These are phyloP conservation scores for Lipomyces lipofer DNA, from an alignment of 805 yeast species.

Conservation along the genomic window DNA sequence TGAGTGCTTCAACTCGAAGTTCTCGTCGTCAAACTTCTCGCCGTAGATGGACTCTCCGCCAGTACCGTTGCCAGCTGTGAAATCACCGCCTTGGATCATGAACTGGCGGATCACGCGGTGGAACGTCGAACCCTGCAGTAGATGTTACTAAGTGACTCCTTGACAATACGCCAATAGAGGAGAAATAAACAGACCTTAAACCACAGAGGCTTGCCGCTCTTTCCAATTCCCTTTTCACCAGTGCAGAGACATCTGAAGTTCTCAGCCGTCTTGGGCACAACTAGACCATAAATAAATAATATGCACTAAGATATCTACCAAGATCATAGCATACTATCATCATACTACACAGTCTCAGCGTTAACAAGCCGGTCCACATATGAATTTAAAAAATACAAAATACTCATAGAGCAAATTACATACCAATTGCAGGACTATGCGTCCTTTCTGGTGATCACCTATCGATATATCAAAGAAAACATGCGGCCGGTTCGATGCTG, in stretches of 20 bases:
- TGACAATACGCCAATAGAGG: background rate
- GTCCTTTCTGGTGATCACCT: conserved; percentile 68
- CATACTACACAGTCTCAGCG: background rate
- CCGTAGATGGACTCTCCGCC: conserved; percentile 86
- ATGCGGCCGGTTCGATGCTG: conserved; percentile 45
- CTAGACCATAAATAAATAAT: conserved; percentile 86
- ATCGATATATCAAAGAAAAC: conserved; percentile 79
- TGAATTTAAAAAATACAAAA: background rate
- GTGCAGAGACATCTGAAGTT: conserved; percentile 87
- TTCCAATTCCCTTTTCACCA: conserved; percentile 75
- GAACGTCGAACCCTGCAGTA: conserved; percentile 71
- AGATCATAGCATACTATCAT: conserved; percentile 10
- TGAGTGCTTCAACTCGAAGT: conserved; percentile 47
- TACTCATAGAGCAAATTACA: conserved; percentile 1
- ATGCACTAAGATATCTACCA: conserved; percentile 56
- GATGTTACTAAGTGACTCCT: background rate
- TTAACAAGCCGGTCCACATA: background rate
- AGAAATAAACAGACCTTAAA: conserved; percentile 42
- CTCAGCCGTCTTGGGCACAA: conserved; percentile 84
- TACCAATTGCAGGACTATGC: conserved; percentile 72
- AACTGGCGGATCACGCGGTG: conserved; percentile 83
- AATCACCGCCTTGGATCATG: conserved; percentile 89
- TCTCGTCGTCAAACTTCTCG: conserved; percentile 87
- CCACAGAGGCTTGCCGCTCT: conserved; percentile 61
- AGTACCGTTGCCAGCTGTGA: conserved; percentile 54